A percentile compares a stretch with the other conserved stretches of the same genome.
Conservation (phyloP, 2,329 filamentous ascomycete species). For the Aspergillus ochraceoroseus region DNA sequence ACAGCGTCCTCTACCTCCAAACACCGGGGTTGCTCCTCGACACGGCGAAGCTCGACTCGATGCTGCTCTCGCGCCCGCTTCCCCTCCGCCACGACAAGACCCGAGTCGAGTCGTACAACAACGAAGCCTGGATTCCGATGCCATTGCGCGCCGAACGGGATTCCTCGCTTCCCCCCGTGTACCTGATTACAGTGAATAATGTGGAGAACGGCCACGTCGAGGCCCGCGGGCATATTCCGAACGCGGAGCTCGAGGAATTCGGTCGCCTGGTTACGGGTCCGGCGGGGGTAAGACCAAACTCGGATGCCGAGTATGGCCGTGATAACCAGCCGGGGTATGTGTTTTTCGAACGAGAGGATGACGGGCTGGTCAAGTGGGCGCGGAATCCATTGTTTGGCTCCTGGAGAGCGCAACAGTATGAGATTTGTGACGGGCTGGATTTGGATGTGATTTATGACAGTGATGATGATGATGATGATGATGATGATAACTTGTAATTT, state of each 20-base stretch:
- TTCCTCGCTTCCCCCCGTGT: slow-evolving; percentile 31
- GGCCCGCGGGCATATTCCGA: slow-evolving; percentile 38
- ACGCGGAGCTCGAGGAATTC: slow-evolving; percentile 32
- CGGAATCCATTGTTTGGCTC: slow-evolving; percentile 35
- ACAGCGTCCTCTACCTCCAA: slow-evolving; percentile 43
- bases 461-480: slow-evolving; percentile 19
- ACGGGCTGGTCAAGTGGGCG: slow-evolving; percentile 32
- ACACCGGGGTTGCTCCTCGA: slow-evolving; percentile 41
- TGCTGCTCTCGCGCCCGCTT: slow-evolving; percentile 36
- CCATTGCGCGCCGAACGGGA: slow-evolving; percentile 34
- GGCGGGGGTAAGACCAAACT: slow-evolving; percentile 14
- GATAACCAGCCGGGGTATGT: slow-evolving; percentile 35
- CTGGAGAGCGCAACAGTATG: slow-evolving; percentile 36
- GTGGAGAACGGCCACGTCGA: slow-evolving; percentile 33
- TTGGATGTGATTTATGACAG: slow-evolving; percentile 24
- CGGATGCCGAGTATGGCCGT: slow-evolving; percentile 7
- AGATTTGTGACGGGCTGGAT: slow-evolving; percentile 39
- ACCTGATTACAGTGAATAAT: slow-evolving; percentile 39
- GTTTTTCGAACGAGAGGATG: slow-evolving; percentile 37
- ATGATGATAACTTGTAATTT: slow-evolving; percentile 22
- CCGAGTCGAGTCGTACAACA: slow-evolving; percentile 35
- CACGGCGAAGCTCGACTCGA: slow-evolving; percentile 35
- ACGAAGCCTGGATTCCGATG: slow-evolving; percentile 38
- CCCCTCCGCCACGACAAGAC: slow-evolving; percentile 32
- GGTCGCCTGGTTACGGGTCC: slow-evolving; percentile 31